A percentile compares a stretch with the other conserved stretches of the same genome.
Evolutionary conservation across 2,329 filamentous ascomycete species (phyloP).

Genomic region (Fusarium caatingaense): DNA sequence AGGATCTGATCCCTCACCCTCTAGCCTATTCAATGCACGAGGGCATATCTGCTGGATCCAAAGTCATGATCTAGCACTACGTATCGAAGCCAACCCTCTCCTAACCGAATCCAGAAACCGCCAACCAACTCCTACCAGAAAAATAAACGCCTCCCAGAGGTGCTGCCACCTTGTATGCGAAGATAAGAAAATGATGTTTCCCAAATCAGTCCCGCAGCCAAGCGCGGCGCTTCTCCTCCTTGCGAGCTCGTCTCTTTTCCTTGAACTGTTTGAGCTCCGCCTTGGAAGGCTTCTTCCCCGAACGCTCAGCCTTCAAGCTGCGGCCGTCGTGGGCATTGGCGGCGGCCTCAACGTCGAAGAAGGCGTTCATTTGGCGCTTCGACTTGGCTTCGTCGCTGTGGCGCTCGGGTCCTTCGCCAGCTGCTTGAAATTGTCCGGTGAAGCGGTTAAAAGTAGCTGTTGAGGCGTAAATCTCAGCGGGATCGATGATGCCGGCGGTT

Average conservation of each 20-base stretch:
- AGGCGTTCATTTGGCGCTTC: slow-evolving; percentile 88
- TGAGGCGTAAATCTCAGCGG: slow-evolving; percentile 69
- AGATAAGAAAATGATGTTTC: neutral
- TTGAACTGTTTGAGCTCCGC: slow-evolving; percentile 91
- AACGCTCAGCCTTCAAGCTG: slow-evolving; percentile 90
- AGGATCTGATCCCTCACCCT: slow-evolving; percentile 28
- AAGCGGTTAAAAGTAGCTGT: slow-evolving; percentile 90
- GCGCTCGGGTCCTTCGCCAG: slow-evolving; percentile 75
- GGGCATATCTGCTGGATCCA: slow-evolving; percentile 33
- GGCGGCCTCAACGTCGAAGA: slow-evolving; percentile 94
- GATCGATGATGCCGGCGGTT: slow-evolving; percentile 49
- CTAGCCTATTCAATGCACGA: slow-evolving; percentile 38
- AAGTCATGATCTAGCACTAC: slow-evolving; percentile 11
- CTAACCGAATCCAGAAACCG: slow-evolving; percentile 22
- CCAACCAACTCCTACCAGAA: slow-evolving; percentile 34
- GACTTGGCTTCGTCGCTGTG: slow-evolving; percentile 91
- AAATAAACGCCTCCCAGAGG: slow-evolving; percentile 32
- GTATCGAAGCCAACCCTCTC: slow-evolving; percentile 3
- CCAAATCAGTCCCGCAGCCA: slow-evolving; percentile 86
- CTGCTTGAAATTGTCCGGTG: slow-evolving; percentile 83
- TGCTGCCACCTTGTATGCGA: slow-evolving; percentile 15
- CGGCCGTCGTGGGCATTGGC: slow-evolving; percentile 91
- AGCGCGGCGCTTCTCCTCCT: slow-evolving; percentile 92
- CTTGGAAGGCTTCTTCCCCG: slow-evolving; percentile 85
- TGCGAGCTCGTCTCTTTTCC: slow-evolving; percentile 87